Evolutionary conservation across 352 stramenopile genomes (phyloP), one percentile per base, ranked within the genome.

Genomic region (Phytophthora lateralis): DNA sequence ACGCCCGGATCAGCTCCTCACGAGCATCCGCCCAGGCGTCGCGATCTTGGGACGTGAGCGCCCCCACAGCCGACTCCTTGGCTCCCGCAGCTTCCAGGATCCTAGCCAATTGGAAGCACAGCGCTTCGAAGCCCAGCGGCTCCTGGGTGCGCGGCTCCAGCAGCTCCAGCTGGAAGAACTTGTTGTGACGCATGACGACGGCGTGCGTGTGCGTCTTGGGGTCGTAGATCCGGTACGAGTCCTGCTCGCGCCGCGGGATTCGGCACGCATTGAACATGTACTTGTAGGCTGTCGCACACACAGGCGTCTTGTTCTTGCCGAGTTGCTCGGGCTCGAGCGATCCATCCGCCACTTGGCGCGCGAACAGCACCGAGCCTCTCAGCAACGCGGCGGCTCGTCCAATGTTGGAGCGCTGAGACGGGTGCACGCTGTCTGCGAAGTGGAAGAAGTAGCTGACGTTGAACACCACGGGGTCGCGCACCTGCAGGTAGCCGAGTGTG

Each of bases 211-310:
- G 63, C 27, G 69, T 64, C 45, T 73, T 75, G 5, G 91, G 91
- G 63, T 98, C 92, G 69, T 97, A 98, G 78, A 85, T 98, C 73
- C 69, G 81, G 76, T 90, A 90, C 77, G 67, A 85, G 71, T 96
- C 88, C 17, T 76, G 68, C 32, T 75, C 57, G 18, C 80, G 77
- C 30, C 60, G 81, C 24, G 96, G 96, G 60, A 98, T 92, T 43
- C 96, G 87, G 69, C 92, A 98, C 1, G 93, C 88, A 73, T 98
- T 98, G 76, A 99, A 97, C 86, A 97, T 97, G 80, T 95, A 97
- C 80, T 96, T 97, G 80, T 96, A 97, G 27, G 90, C 89, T 3
- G 86, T 96, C 4, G 90, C 85, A 71, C 94, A 98, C 12, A 98
- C 62, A 4, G 93, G 91, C 41, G 81, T 97, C 55, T 97, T 89